phyloP scores from a whole-genome alignment of 2,329 filamentous ascomycete genomes.

The Fusarium tjaetaba region DNA sequence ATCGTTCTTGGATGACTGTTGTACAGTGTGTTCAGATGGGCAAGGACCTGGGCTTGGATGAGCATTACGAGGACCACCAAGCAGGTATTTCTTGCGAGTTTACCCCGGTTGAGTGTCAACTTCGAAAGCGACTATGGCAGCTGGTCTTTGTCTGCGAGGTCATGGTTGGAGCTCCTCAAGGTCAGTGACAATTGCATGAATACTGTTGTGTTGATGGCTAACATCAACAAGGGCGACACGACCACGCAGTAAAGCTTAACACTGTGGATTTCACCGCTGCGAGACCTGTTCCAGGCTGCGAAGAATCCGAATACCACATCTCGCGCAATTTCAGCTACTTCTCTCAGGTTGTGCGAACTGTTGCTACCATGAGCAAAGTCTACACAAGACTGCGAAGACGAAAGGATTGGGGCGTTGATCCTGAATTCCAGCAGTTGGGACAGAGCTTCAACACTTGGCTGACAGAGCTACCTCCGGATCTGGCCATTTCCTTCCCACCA shows the following conservation, averaged over 20 bases:
- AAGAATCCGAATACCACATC: constrained; percentile 79
- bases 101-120: constrained; percentile 77
- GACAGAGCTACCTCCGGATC: constrained; percentile 78
- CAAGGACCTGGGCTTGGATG: constrained; percentile 88
- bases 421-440: constrained; percentile 82
- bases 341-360: constrained; percentile 78
- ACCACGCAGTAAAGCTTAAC: constrained; percentile 78
- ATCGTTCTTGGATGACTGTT: constrained; percentile 95
- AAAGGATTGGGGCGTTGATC: constrained; percentile 88
- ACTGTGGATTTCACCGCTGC: constrained; percentile 79
- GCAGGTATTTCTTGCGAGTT: constrained; percentile 76
- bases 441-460: constrained; percentile 81
- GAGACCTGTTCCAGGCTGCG: constrained; percentile 70
- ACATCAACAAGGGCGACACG: constrained; percentile 71
- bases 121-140: constrained; percentile 91
- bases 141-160: constrained; percentile 85
- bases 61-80: constrained; percentile 83
- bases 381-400: constrained; percentile 79
- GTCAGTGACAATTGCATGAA: constrained; percentile 47
- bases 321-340: constrained; percentile 88
- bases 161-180: constrained; percentile 94
- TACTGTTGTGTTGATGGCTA: constrained; percentile 7
- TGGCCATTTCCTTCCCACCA: constrained; percentile 79
- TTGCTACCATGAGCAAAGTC: constrained; percentile 78
- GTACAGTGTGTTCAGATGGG: constrained; percentile 94